Evolutionary conservation across 169 alveolate genomes (phyloP), one percentile per base, ranked within the genome.

Genomic region (Amoebophrya sp.): DNA sequence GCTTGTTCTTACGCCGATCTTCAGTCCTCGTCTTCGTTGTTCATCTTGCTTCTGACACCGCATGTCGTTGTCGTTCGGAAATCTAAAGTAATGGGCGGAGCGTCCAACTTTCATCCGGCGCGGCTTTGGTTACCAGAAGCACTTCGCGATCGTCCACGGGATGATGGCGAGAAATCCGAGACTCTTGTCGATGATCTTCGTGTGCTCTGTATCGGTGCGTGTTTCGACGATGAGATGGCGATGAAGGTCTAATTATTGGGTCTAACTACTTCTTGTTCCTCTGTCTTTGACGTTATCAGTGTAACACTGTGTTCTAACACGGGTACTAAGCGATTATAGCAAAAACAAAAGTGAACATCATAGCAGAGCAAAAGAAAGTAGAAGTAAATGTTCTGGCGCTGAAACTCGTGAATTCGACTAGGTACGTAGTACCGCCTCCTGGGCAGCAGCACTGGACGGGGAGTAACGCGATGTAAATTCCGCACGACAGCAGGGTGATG

Each of bases 391-490:
- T 10, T 45, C n/a, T 13, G 4, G 78, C 34, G 34, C 39, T 58
- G 29, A 58, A 16, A 58, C 23, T 4, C 10, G 23, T 2, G 23
- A 58, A n/a, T n/a, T n/a, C n/a, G 23, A 58, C 78, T 58, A n/a
- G 78, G 10, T 2, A 2, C 7, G 78, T 58, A 58, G 78, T 58
- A 58, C 78, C 34, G 0, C 78, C 78, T 13, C 78, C 78, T 4
- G 78, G 78, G 78, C 78, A 58, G 78, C 78, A 58, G 78, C 78
- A 58, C 78, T 58, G 78, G 34, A 58, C 23, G 38, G 78, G 78
- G 4, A 58, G 78, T 2, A 58, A n/a, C 34, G 23, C 78, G 78
- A 58, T 58, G 78, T 58, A 58, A 29, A 58, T 29, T 16, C 34
- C 78, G 78, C 78, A 58, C 10, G 38, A 23, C 4, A 58, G 78